phyloP scores from a whole-genome alignment of 257 asterid species.

The Lantana camara region DNA sequence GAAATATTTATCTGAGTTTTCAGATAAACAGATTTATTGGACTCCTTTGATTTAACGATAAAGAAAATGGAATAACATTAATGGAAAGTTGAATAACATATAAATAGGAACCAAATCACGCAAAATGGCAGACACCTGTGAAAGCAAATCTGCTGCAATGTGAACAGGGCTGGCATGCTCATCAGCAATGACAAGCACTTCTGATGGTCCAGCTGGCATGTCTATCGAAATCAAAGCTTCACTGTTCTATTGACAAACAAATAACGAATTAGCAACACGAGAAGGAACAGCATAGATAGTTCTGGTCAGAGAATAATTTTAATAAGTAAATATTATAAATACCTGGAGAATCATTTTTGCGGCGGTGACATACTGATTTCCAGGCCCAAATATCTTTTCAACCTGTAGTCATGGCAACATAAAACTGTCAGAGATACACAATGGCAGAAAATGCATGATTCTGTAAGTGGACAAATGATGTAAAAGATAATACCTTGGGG shows the following conservation, averaged over 20 bases:
- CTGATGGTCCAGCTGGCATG: constrained; percentile 99
- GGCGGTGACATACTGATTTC: constrained; percentile 97
- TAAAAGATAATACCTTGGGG: constrained; percentile 68
- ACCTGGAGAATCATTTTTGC: constrained; percentile 99
- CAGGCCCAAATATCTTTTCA: constrained; percentile 96
- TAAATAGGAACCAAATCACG: constrained; percentile 15
- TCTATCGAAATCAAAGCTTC: constrained; percentile 98
- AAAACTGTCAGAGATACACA: constrained; percentile 22
- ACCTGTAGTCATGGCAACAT: constrained; percentile 50
- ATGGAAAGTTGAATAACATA: not conserved
- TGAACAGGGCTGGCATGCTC: constrained; percentile 85
- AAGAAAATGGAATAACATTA: not conserved
- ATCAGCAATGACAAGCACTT: constrained; percentile 97
- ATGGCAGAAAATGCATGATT: constrained; percentile 4
- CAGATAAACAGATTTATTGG: not conserved
- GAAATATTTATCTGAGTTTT: constrained; percentile 2
- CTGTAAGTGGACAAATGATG: constrained; percentile 1
- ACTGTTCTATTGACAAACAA: constrained; percentile 69
- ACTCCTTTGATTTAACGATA: not conserved
- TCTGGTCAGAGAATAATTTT: constrained; percentile 9
- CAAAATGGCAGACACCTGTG: constrained; percentile 60
- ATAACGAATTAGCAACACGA: constrained; percentile 26
- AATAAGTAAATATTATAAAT: constrained; percentile 17
- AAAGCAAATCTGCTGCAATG: constrained; percentile 94
- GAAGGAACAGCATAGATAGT: not conserved